A percentile compares a stretch with the other conserved stretches of the same genome.
Evolutionary conservation across 1,284 basidiomycete species (phyloP).

Genomic region (Ceratobasidium sp.): DNA sequence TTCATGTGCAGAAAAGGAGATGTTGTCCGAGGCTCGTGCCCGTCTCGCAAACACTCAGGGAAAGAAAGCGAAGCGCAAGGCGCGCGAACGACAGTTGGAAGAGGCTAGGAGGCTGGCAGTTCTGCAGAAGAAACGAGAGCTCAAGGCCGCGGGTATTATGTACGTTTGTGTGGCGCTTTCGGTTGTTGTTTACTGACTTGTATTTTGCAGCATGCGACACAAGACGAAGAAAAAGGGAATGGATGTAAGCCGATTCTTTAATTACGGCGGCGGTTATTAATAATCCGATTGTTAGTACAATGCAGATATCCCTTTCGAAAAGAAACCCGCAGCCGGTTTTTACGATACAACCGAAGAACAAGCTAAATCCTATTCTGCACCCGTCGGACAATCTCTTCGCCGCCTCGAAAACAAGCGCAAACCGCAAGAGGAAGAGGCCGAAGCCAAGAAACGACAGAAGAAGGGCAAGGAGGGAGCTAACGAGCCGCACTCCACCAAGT

Average conservation of each 20-base stretch:
- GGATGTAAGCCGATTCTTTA: slow-evolving; percentile 76
- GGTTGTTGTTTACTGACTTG: not conserved
- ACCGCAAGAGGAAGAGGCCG: too few species aligned
- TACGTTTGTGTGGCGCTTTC: slow-evolving; percentile 3
- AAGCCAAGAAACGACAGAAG: too few species aligned
- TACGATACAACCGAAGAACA: slow-evolving; percentile 98
- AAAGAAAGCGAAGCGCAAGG: slow-evolving; percentile 99
- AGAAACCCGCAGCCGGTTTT: slow-evolving; percentile 94
- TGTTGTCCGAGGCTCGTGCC: slow-evolving; percentile 98
- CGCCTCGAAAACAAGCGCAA: too few species aligned
- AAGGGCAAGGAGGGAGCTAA: too few species aligned
- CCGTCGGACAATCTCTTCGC: too few species aligned
- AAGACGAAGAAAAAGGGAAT: slow-evolving; percentile 97
- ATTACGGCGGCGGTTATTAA: slow-evolving; percentile 33
- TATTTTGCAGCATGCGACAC: slow-evolving; percentile 64
- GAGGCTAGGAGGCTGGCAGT: slow-evolving; percentile 95
- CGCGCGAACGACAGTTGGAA: slow-evolving; percentile 94
- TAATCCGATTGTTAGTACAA: slow-evolving; percentile 77
- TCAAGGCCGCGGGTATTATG: too few species aligned
- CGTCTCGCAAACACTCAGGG: slow-evolving; percentile 99
- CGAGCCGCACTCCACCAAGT: too few species aligned
- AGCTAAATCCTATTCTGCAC: slow-evolving; percentile 87
- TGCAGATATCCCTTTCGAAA: slow-evolving; percentile 98
- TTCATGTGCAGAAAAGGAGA: slow-evolving; percentile 93
- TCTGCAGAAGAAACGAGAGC: too few species aligned